Base-by-base conservation (phyloP, 805 yeast genomes). In the Hermanozyma aechmeae region DNA sequence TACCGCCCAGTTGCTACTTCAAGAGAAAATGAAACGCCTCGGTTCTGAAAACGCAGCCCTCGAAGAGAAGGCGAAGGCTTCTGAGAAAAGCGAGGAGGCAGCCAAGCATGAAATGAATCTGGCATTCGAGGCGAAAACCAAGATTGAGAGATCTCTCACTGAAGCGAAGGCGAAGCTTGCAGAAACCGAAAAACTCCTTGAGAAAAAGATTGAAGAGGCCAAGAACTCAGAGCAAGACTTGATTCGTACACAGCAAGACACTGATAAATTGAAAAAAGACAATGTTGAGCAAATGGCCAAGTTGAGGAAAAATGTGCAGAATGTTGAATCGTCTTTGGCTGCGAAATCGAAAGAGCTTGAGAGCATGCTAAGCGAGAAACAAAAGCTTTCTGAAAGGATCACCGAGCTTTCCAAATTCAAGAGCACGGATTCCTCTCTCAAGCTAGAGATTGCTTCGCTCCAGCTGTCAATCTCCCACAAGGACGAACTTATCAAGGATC, bases 401-500 rank as follows among this genome's bases (percentile, higher is more conserved):
- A 39, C 35, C 14, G 62, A 58, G 29, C 39, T 58, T 11, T 31
- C 41, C 15, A 46, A 51, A 26, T 45, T 40, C 29, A 56, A 53
- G 36, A 49, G 53, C 28, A 51, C 51, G 16, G 75, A 66, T 18
- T 55, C 68, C 5, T 56, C 71, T 5, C 45, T 64, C 28, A 71
- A 71, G 39, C 44, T 68, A 15, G 76, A 72, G 35, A 46, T 71
- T 16, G 65, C 70, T 1, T 59, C 72, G 3, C 45, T 65, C 15
- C 62, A 62, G 30, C 46, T 71, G 0, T 58, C 71, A 3, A 39
- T 71, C 4, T 44, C 55, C 1, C 66, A 65, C 32, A 71, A 69
- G 31, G 73, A 68, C 24, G 56, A 58, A 33, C 50, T 48, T 21
- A 45, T 68, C 14, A 42, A 37, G 8, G 71, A 65, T 25, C 51